Evolutionary conservation across 495 filamentous ascomycete genomes (phyloP).

Genomic region (Podospora sp.): DNA sequence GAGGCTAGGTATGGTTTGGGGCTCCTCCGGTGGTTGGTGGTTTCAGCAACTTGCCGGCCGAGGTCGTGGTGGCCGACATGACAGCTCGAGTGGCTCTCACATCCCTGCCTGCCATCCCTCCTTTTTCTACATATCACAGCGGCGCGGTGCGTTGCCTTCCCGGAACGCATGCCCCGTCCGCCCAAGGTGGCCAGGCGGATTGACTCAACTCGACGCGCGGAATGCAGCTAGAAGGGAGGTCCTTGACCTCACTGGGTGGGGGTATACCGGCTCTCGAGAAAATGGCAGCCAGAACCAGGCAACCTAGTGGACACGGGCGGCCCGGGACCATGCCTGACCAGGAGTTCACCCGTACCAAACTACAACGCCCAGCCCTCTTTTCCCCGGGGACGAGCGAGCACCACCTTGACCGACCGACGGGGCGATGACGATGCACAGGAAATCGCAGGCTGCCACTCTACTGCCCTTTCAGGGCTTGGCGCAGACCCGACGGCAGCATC

Average conservation of each 20-base stretch:
- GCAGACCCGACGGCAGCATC: constrained; percentile 12
- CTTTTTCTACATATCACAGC: constrained; percentile 17
- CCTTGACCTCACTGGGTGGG: constrained; percentile 12
- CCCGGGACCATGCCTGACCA: constrained; percentile 14
- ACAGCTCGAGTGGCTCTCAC: constrained; percentile 16
- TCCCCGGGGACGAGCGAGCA: constrained; percentile 12
- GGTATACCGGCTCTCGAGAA: constrained; percentile 13
- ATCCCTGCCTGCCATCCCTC: constrained; percentile 15
- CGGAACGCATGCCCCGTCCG: neutral
- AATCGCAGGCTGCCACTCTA: constrained; percentile 2
- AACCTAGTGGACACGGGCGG: constrained; percentile 13
- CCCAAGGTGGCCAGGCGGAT: constrained; percentile 3
- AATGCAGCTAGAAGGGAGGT: constrained; percentile 4
- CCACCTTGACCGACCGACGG: neutral
- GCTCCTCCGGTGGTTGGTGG: constrained; percentile 1
- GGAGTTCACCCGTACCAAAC: constrained; percentile 7
- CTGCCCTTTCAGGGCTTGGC: constrained; percentile 9
- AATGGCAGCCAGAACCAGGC: constrained; percentile 9
- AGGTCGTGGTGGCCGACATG: constrained; percentile 13
- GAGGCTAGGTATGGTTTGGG: constrained; percentile 10
- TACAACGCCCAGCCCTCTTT: neutral
- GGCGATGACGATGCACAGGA: constrained; percentile 12
- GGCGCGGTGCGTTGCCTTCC: constrained; percentile 15
- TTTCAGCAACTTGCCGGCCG: constrained; percentile 16
- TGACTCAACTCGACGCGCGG: constrained; percentile 5